Evolutionary conservation across 257 asterid genomes (phyloP).

Genomic region (Mitragyna speciosa): DNA sequence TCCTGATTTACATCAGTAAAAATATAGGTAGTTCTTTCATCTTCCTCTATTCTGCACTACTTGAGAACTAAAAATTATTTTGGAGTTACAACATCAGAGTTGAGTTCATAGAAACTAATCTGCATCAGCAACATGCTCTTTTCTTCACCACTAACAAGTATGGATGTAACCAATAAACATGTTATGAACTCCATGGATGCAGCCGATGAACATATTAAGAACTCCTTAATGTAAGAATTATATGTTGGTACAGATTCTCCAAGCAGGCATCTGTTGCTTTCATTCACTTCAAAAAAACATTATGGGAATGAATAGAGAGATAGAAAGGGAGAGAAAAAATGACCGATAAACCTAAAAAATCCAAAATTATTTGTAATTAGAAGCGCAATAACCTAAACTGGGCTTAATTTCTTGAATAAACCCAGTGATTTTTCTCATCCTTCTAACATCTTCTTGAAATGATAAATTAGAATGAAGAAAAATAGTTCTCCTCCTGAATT

Average conservation of each 20-base stretch:
- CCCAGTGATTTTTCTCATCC: conserved; percentile 39
- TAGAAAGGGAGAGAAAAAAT: conserved; percentile 20
- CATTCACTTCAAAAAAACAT: conserved; percentile 9
- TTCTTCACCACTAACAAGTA: conserved; percentile 14
- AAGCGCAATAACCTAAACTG: conserved; percentile 35
- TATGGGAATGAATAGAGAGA: conserved; percentile 15
- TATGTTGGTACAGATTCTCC: conserved; percentile 3
- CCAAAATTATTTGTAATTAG: conserved; percentile 41
- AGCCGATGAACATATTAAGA: neutral
- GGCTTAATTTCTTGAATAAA: conserved; percentile 23
- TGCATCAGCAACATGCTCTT: conserved; percentile 12
- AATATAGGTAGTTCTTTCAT: conserved; percentile 2
- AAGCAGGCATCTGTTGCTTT: conserved; percentile 16
- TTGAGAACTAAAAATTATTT: conserved; percentile 27
- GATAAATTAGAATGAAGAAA: conserved; percentile 39
- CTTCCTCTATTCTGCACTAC: conserved; percentile 26
- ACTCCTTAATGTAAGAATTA: conserved; percentile 7
- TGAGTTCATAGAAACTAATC: conserved; percentile 20
- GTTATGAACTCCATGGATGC: conserved; percentile 3
- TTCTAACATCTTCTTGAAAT: conserved; percentile 41
- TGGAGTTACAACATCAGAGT: conserved; percentile 22
- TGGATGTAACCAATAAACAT: neutral
- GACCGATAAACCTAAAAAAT: conserved; percentile 21
- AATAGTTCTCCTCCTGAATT: conserved; percentile 32
- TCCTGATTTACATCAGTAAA: neutral